These are phyloP conservation scores for Cercophora scortea DNA, from an alignment of 495 filamentous ascomycete genomes.

Conservation along the genomic window DNA sequence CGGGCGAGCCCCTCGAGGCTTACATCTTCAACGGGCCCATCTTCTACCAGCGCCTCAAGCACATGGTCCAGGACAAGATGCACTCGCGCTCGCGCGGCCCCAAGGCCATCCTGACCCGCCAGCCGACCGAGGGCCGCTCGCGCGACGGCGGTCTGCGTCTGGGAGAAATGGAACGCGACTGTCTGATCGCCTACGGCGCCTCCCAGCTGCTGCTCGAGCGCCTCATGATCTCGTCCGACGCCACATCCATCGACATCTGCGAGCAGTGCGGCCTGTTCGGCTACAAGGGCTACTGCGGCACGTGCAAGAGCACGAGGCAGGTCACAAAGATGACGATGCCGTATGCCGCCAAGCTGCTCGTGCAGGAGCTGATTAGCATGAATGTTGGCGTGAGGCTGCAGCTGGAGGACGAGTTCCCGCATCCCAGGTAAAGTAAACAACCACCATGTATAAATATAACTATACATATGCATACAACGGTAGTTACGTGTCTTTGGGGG, in stretches of 20 bases:
- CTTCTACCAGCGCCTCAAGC: constrained; percentile 99
- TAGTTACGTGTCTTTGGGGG: too few relatives aligned
- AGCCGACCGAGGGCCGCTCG: constrained; percentile 93
- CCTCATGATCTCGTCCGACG: constrained; percentile 88
- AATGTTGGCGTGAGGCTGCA: constrained; percentile 82
- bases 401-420: constrained; percentile 86
- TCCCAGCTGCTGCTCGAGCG: constrained; percentile 88
- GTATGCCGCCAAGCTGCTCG: constrained; percentile 95
- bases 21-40: constrained; percentile 99
- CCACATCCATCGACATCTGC: constrained; percentile 85
- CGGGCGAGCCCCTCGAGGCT: constrained; percentile 83
- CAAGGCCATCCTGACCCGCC: constrained; percentile 82
- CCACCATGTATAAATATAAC: too few relatives aligned
- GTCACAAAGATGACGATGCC: constrained; percentile 91
- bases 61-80: constrained; percentile 99
- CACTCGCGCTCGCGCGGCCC: constrained; percentile 89
- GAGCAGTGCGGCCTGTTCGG: constrained; percentile 91
- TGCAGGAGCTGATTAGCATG: constrained; percentile 97
- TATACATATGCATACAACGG: too few relatives aligned
- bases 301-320: constrained; percentile 70
- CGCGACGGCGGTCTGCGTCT: constrained; percentile 86
- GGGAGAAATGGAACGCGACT: constrained; percentile 98
- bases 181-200: constrained; percentile 90
- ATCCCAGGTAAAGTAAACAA: constrained; percentile 22
- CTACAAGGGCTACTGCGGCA: constrained; percentile 86